Conservation (phyloP, 179 eudicot genomes). For the Camellia oleifera region DNA sequence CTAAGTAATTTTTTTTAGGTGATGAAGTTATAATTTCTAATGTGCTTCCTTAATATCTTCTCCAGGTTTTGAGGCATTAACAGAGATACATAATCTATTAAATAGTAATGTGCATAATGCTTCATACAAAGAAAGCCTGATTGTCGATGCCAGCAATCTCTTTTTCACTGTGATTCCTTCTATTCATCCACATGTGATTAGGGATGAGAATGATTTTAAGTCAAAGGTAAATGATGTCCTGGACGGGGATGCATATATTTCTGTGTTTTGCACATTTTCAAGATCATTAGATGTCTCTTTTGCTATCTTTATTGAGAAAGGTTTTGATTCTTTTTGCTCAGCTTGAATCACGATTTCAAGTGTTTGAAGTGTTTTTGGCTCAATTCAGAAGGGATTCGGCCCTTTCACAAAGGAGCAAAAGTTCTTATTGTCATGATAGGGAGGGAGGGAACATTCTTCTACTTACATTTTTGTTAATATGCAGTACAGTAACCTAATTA, state of each 20-base stretch:
- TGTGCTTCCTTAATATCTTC: slow-evolving; percentile 5
- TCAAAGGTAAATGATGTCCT: slow-evolving; percentile 59
- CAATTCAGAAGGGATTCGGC: too few relatives aligned
- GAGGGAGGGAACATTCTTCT: neutral
- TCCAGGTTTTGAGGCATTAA: slow-evolving; percentile 95
- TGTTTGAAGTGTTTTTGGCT: too few relatives aligned
- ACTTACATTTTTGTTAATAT: neutral
- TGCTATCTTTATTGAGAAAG: neutral
- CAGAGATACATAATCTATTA: slow-evolving; percentile 79
- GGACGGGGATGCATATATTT: neutral
- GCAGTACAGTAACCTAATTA: neutral
- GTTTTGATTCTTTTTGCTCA: slow-evolving; percentile 17
- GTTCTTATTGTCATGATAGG: too few relatives aligned
- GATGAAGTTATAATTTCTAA: neutral
- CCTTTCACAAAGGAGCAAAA: too few relatives aligned
- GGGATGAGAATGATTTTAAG: slow-evolving; percentile 90
- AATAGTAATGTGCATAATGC: slow-evolving; percentile 41
- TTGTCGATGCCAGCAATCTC: slow-evolving; percentile 95
- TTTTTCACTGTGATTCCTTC: slow-evolving; percentile 98
- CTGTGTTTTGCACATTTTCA: slow-evolving; percentile 6
- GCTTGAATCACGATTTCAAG: too few relatives aligned
- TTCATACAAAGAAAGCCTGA: slow-evolving; percentile 62
- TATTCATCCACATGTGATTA: slow-evolving; percentile 86
- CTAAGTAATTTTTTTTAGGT: slow-evolving; percentile 14
- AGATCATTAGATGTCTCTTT: slow-evolving; percentile 1